Conservation (phyloP, 352 stramenopile species). For the Globisporangium ultimum region DNA sequence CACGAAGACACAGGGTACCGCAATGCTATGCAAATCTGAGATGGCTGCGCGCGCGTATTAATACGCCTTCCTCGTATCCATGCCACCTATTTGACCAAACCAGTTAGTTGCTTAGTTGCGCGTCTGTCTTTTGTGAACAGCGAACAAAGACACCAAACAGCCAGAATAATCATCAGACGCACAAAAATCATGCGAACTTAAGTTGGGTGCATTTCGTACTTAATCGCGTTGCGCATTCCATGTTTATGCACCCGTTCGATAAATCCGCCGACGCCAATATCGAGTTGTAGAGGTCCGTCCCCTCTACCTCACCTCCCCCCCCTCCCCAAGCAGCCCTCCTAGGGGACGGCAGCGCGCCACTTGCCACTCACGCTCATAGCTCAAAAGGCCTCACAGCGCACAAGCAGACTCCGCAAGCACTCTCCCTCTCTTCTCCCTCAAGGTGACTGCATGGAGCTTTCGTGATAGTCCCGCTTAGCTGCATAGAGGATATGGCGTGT, state of each 20-base stretch:
- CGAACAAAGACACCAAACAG: neutral
- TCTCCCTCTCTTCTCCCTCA: neutral
- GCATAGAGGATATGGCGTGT: too few relatives aligned
- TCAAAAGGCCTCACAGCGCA: conserved; percentile 11
- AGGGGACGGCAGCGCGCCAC: neutral
- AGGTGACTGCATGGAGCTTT: neutral
- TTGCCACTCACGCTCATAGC: conserved; percentile 12
- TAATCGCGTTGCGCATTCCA: neutral
- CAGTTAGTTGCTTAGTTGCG: too few relatives aligned
- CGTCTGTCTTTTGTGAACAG: too few relatives aligned
- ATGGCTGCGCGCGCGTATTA: too few relatives aligned
- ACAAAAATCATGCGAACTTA: conserved; percentile 1
- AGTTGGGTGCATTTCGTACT: neutral
- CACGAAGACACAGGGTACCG: too few relatives aligned
- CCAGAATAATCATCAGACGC: neutral
- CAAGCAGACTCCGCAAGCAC: conserved; percentile 6
- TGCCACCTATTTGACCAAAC: too few relatives aligned
- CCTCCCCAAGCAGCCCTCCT: conserved; percentile 10
- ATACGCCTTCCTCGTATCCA: too few relatives aligned
- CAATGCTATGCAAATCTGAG: too few relatives aligned
- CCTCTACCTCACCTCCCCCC: neutral
- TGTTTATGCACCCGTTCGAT: conserved; percentile 9
- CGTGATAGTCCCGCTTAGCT: too few relatives aligned
- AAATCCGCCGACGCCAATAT: conserved; percentile 12
- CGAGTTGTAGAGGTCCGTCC: conserved; percentile 5